Conservation (phyloP, 768 basidiomycete genomes). For the Termitomyces sp. region DNA sequence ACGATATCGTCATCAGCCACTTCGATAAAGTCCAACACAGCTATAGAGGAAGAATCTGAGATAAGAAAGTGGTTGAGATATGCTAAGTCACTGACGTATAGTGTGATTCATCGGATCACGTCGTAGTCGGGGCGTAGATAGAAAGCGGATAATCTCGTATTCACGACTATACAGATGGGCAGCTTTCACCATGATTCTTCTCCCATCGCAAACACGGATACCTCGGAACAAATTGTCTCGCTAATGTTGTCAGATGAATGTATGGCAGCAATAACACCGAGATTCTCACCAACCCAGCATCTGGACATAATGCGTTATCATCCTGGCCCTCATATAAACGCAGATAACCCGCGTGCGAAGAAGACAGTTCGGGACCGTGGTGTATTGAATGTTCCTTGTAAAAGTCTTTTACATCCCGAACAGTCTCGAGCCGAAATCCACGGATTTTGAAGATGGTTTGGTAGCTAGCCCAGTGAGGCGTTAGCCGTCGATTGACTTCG, state of each 20-base stretch:
- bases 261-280: background rate
- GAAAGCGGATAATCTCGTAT: conserved; percentile 48
- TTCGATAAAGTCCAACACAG: conserved; percentile 61
- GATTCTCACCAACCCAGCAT: conserved; percentile 60
- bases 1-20: conserved; percentile 44
- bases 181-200: conserved; percentile 61
- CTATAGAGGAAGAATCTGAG: conserved; percentile 27
- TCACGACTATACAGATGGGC: conserved; percentile 62
- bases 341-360: conserved; percentile 25
- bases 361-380: conserved; percentile 1
- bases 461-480: conserved; percentile 61
- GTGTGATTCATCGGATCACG: conserved; percentile 68
- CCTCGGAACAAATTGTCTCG: conserved; percentile 74
- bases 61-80: conserved; percentile 7
- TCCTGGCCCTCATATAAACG: conserved; percentile 29
- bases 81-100: conserved; percentile 52
- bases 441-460: conserved; percentile 37
- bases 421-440: conserved; percentile 66
- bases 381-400: conserved; percentile 30
- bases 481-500: conserved; percentile 52
- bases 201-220: conserved; percentile 42
- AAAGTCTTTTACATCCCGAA: conserved; percentile 57
- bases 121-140: conserved; percentile 49
- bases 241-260: conserved; percentile 30
- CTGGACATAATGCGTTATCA: conserved; percentile 63